Percentiles rank a stretch among this genome's conserved stretches.
phyloP scores from a whole-genome alignment of 129 eudicot species.

The Cynara cardunculus region DNA sequence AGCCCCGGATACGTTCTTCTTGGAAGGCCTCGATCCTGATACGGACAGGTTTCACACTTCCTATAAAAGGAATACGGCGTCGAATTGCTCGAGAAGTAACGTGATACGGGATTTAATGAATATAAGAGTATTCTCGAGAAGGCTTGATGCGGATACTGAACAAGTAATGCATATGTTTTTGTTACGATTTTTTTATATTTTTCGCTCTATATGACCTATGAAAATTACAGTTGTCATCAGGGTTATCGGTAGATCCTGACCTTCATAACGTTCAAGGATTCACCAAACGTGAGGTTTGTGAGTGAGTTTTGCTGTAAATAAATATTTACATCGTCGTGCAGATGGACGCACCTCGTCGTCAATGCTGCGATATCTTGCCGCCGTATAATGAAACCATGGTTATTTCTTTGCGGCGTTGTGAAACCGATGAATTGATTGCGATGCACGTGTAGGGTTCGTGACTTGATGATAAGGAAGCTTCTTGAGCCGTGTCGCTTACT shows the following conservation, averaged over 20 bases:
- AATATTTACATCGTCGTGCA: slow-evolving; percentile 8
- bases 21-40: slow-evolving; percentile 38
- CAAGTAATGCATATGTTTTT: slow-evolving; percentile 17
- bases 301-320: neutral
- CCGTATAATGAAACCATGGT: slow-evolving; percentile 43
- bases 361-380: slow-evolving; percentile 61
- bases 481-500: neutral
- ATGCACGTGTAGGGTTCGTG: slow-evolving; percentile 41
- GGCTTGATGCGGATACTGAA: slow-evolving; percentile 22
- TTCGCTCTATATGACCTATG: neutral
- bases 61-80: slow-evolving; percentile 32
- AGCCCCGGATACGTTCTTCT: slow-evolving; percentile 56
- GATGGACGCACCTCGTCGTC: slow-evolving; percentile 63
- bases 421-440: slow-evolving; percentile 56
- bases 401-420: slow-evolving; percentile 56
- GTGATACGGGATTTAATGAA: slow-evolving; percentile 28
- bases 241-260: neutral
- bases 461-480: slow-evolving; percentile 9
- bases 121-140: slow-evolving; percentile 46
- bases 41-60: slow-evolving; percentile 29
- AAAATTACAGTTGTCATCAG: neutral
- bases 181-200: neutral
- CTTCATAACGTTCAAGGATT: neutral
- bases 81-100: slow-evolving; percentile 40
- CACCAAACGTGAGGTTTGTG: neutral